Conservation (phyloP, 306 rosid genomes). For the Canavalia gladiata region DNA sequence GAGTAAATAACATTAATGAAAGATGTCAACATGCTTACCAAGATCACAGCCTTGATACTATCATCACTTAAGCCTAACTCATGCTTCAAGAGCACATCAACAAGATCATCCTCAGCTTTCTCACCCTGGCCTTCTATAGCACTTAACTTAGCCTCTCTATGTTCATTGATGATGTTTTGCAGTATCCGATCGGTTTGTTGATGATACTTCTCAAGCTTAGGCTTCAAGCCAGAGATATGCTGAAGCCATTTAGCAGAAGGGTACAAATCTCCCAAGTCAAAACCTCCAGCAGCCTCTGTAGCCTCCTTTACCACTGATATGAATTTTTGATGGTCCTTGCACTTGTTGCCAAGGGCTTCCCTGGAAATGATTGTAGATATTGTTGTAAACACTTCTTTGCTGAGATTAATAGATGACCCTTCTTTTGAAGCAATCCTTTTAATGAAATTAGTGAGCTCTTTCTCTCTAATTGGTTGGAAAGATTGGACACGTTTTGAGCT, state of each 20-base stretch:
- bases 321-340: slow-evolving; percentile 27
- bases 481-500: slow-evolving; percentile 48
- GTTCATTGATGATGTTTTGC: slow-evolving; percentile 39
- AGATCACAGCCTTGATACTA: slow-evolving; percentile 45
- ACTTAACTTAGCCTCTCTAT: slow-evolving; percentile 29
- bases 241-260: slow-evolving; percentile 58
- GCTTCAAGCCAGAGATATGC: slow-evolving; percentile 36
- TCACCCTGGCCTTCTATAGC: neutral
- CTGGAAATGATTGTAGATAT: slow-evolving; percentile 39
- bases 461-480: slow-evolving; percentile 44
- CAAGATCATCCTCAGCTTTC: slow-evolving; percentile 26
- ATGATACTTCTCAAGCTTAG: slow-evolving; percentile 52
- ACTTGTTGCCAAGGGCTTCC: slow-evolving; percentile 51
- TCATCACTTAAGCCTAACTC: slow-evolving; percentile 38
- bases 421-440: slow-evolving; percentile 36
- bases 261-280: slow-evolving; percentile 52
- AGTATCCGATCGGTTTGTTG: slow-evolving; percentile 18
- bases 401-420: slow-evolving; percentile 50
- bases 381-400: slow-evolving; percentile 29
- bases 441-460: slow-evolving; percentile 43
- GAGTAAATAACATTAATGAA: neutral
- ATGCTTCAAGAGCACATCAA: slow-evolving; percentile 45
- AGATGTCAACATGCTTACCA: slow-evolving; percentile 41
- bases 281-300: slow-evolving; percentile 38
- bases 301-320: neutral